Conservation (phyloP, 441 rosid genomes). For the Jatropha multifida region DNA sequence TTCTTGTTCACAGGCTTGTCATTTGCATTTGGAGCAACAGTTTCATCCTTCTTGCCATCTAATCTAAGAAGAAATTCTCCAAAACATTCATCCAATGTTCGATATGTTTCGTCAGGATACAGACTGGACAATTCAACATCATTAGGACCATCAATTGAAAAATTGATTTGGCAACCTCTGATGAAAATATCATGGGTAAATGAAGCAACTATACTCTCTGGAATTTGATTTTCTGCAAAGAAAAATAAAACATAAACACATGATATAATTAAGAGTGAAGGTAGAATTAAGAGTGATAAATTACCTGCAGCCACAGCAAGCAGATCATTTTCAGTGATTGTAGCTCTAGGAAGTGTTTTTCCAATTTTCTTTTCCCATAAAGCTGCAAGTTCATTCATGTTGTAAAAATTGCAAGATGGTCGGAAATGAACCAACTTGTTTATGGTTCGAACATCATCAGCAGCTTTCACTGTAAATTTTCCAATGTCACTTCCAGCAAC, state of each 20-base stretch:
- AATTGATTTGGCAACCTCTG: conserved; percentile 47
- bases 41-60: conserved; percentile 22
- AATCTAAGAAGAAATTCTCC: conserved; percentile 31
- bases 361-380: conserved; percentile 54
- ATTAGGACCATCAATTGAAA: conserved; percentile 30
- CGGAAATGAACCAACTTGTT: conserved; percentile 48
- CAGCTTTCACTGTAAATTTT: conserved; percentile 43
- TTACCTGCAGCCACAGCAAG: conserved; percentile 44
- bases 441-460: conserved; percentile 37
- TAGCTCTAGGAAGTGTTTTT: conserved; percentile 36
- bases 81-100: conserved; percentile 44
- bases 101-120: conserved; percentile 39
- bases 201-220: conserved; percentile 47
- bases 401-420: conserved; percentile 37
- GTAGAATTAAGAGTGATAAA: not conserved
- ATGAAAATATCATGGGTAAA: conserved; percentile 58
- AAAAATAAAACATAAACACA: not conserved
- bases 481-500: conserved; percentile 55
- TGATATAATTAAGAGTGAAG: not conserved
- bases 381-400: conserved; percentile 51
- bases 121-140: conserved; percentile 37
- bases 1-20: not conserved
- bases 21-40: conserved; percentile 12
- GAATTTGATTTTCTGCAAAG: conserved; percentile 39
- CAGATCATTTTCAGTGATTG: conserved; percentile 40